A percentile compares a stretch with the other conserved stretches of the same genome.
Conservation (phyloP, 169 alveolate species). For the Plasmodium gonderi region DNA sequence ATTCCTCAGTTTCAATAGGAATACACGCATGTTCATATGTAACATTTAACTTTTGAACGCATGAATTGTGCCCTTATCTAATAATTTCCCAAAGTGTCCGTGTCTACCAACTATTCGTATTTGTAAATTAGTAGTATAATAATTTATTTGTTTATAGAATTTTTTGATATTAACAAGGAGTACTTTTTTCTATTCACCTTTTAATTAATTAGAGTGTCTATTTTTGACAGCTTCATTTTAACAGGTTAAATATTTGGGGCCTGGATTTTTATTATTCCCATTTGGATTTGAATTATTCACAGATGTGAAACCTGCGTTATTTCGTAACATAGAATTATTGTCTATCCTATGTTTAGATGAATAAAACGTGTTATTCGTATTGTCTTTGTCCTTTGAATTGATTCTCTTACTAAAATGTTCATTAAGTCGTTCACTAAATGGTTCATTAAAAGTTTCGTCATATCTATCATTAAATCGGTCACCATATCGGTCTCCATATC, state of each 20-base stretch:
- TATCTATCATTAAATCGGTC: neutral
- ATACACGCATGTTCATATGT: neutral
- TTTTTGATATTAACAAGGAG: neutral
- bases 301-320: neutral
- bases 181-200: neutral
- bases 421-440: neutral
- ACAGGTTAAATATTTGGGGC: neutral
- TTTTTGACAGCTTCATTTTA: conserved; percentile 2
- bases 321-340: neutral
- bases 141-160: neutral
- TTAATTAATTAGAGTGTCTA: neutral
- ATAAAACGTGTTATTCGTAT: neutral
- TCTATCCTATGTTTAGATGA: conserved; percentile 2
- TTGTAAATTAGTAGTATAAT: neutral
- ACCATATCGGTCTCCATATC: no score
- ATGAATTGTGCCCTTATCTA: neutral
- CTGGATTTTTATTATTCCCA: conserved; percentile 9
- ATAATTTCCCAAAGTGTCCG: neutral
- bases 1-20: neutral
- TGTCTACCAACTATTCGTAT: neutral
- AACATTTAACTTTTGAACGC: neutral
- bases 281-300: neutral
- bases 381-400: conserved; percentile 14
- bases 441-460: neutral
- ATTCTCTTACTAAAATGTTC: conserved; percentile 25